Evolutionary conservation across 2,329 filamentous ascomycete species (phyloP), one percentile per base, ranked within the genome.

Genomic region (Rhynchosporium graminicola): DNA sequence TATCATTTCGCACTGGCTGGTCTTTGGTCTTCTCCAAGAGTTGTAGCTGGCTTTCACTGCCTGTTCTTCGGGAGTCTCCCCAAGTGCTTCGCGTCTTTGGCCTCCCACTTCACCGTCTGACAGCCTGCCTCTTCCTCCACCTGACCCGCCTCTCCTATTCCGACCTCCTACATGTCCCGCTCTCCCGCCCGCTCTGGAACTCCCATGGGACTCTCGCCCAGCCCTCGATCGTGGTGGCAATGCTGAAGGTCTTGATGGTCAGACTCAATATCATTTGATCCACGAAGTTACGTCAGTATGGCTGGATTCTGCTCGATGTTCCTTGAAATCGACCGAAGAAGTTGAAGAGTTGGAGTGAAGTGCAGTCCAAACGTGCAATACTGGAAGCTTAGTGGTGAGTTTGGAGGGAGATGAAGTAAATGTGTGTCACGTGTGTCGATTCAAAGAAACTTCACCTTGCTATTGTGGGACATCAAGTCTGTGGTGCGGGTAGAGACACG

Each of bases 21-120:
- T 20, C 43, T 42, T 66, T 68, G 43, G 56, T 7, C 57, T 47
- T 50, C 63, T 64, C 66, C 65, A 69, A 20, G 47, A 42, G 15
- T 61, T 67, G 52, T 66, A 70, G 12, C 60, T 31, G 12, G 36
- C 50, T 43, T 47, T 60, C 15, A 10, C 61, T n/a, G 36, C 9
- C 52, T 55, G 43, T 28, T 68, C 61, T 45, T 65, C 63, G 6
- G 51, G 43, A 28, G 65, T 67, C 42, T 69, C 63, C 60, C 28
- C 54, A 20, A 42, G 12, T 57, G 28, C 60, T 61, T 26, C 63
- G 15, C 42, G 31, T 9, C 26, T 43, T 6, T 51, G 57, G 8
- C 61, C 36, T 48, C 40, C 42, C 33, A 8, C 7, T 46, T 57
- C 51, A 51, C 46, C 57, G 20, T 55, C 38, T 26, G 36, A 45